Evolutionary conservation across 805 yeast genomes (phyloP).

Genomic region (Ogataea angusta): DNA sequence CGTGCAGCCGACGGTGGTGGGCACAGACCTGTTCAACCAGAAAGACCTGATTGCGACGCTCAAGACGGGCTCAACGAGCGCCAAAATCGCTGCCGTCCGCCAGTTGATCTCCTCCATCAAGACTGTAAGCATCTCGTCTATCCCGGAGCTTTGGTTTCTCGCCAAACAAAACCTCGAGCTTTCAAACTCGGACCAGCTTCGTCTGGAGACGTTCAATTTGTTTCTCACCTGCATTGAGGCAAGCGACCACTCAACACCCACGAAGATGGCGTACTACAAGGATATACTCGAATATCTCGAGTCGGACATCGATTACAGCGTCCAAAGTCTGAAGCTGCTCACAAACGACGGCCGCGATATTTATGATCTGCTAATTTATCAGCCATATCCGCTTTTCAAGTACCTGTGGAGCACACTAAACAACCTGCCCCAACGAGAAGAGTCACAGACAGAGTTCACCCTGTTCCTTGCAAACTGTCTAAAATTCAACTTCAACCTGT

Average conservation of each 20-base stretch:
- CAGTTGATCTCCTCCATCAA: conserved; percentile 48
- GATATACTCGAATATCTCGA: conserved; percentile 50
- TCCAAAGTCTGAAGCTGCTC: conserved; percentile 49
- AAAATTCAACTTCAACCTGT: conserved; percentile 20
- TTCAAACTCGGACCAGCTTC: conserved; percentile 30
- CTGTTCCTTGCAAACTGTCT: conserved; percentile 20
- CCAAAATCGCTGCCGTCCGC: conserved; percentile 49
- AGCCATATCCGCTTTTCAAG: conserved; percentile 14
- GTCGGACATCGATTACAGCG: conserved; percentile 35
- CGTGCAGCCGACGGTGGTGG: conserved; percentile 31
- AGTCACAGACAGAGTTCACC: conserved; percentile 13
- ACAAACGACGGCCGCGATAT: conserved; percentile 36
- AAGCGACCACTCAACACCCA: conserved; percentile 48
- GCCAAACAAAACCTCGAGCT: conserved; percentile 51
- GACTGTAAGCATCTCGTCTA: conserved; percentile 50
- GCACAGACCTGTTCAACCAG: conserved; percentile 23
- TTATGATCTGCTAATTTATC: conserved; percentile 20
- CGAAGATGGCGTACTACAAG: conserved; percentile 54
- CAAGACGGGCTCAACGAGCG: conserved; percentile 21
- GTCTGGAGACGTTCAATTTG: conserved; percentile 51
- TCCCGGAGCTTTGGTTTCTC: conserved; percentile 75
- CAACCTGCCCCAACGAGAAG: conserved; percentile 8
- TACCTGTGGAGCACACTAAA: conserved; percentile 14
- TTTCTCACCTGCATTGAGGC: conserved; percentile 52
- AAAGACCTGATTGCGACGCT: conserved; percentile 20